Conservation (phyloP, 2,329 filamentous ascomycete genomes). For the Cylindrodendrum hubeiense region DNA sequence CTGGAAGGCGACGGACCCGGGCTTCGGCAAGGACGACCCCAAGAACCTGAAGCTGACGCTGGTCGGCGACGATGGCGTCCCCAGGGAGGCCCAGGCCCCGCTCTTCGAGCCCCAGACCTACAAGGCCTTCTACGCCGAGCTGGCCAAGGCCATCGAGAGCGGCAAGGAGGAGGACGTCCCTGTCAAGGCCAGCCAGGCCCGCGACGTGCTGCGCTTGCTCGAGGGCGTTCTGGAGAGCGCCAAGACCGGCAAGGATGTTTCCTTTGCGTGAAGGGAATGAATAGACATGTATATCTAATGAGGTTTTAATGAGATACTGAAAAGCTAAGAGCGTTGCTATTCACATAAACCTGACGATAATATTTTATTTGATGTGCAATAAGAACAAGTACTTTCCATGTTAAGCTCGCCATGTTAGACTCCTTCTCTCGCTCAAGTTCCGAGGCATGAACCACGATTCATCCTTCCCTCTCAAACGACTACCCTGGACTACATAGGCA, state of each 20-base stretch:
- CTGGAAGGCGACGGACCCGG: slow-evolving; percentile 68
- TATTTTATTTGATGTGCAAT: no score
- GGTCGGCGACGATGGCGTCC: slow-evolving; percentile 63
- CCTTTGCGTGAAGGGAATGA: slow-evolving; percentile 41
- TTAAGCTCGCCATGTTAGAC: no score
- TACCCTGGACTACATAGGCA: no score
- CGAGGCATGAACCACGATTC: no score
- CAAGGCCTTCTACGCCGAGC: slow-evolving; percentile 72
- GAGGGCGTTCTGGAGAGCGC: slow-evolving; percentile 66
- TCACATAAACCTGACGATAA: no score
- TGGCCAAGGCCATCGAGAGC: slow-evolving; percentile 60
- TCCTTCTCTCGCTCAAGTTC: no score
- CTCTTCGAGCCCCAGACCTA: slow-evolving; percentile 77
- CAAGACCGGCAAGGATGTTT: slow-evolving; percentile 59
- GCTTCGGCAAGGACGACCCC: slow-evolving; percentile 74
- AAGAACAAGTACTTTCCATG: no score
- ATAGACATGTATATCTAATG: slow-evolving; percentile 13
- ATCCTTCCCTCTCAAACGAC: no score
- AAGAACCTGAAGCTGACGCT: slow-evolving; percentile 71
- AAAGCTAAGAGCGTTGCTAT: no score
- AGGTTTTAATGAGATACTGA: slow-evolving; percentile 22
- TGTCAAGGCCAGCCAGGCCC: slow-evolving; percentile 64
- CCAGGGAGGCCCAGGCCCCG: slow-evolving; percentile 63
- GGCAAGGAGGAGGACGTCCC: slow-evolving; percentile 65
- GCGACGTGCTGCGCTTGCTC: slow-evolving; percentile 65